phyloP scores from a whole-genome alignment of 1,284 basidiomycete genomes.

The Amylostereum chailletii region DNA sequence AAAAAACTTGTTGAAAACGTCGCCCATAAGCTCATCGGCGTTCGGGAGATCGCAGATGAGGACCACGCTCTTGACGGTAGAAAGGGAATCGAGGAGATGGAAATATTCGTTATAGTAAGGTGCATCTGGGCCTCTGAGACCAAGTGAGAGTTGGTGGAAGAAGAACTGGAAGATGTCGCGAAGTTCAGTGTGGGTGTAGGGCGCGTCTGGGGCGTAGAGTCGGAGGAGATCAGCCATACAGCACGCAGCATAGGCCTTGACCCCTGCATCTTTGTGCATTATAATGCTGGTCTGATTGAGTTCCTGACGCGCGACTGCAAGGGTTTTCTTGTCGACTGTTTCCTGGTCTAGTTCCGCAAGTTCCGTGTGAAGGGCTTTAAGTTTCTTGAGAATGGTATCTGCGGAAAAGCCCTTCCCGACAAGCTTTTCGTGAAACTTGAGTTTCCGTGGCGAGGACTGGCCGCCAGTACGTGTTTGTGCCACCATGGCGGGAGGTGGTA shows the following conservation, averaged over 20 bases:
- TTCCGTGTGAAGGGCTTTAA: slow-evolving; percentile 76
- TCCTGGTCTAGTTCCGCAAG: slow-evolving; percentile 88
- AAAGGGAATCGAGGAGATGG: slow-evolving; percentile 85
- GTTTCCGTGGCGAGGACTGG: slow-evolving; percentile 44
- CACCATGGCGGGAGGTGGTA: slow-evolving; percentile 38
- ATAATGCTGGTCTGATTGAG: slow-evolving; percentile 77
- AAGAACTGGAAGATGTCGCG: slow-evolving; percentile 95
- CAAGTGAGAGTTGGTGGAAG: slow-evolving; percentile 71
- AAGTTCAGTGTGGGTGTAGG: slow-evolving; percentile 83
- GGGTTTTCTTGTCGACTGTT: slow-evolving; percentile 63
- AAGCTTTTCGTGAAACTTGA: slow-evolving; percentile 75
- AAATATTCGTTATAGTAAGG: slow-evolving; percentile 88
- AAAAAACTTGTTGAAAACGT: slow-evolving; percentile 82
- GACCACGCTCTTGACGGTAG: slow-evolving; percentile 91
- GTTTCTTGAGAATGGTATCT: slow-evolving; percentile 76
- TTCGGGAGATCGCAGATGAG: slow-evolving; percentile 87
- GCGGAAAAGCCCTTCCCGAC: slow-evolving; percentile 61
- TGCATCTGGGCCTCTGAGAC: slow-evolving; percentile 64
- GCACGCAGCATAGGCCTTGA: slow-evolving; percentile 90
- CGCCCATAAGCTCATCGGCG: slow-evolving; percentile 78
- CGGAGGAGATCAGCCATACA: slow-evolving; percentile 92
- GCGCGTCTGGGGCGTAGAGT: slow-evolving; percentile 94
- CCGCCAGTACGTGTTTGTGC: slow-evolving; percentile 58
- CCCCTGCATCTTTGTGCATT: slow-evolving; percentile 89
- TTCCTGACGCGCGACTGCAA: slow-evolving; percentile 67